A percentile compares a stretch with the other conserved stretches of the same genome.
phyloP scores from a whole-genome alignment of 139 green algal species.

The Tetratostichococcus sp. region DNA sequence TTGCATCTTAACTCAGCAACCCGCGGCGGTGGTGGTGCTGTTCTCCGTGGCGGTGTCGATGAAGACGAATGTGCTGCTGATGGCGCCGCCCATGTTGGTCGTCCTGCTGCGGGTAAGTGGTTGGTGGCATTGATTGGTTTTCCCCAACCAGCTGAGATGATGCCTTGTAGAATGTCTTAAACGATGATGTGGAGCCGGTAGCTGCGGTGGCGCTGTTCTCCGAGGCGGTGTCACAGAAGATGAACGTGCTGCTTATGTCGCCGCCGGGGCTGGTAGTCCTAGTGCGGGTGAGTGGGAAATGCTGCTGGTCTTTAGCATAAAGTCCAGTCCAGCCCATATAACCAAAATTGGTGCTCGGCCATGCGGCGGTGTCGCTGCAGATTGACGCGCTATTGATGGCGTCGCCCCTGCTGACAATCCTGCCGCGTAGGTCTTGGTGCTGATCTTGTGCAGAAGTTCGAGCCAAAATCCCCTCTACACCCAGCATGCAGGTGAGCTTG shows the following conservation, averaged over 20 bases:
- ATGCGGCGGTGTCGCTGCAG: constrained; percentile 74
- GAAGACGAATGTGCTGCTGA: constrained; percentile 88
- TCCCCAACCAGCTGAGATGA: too few species aligned
- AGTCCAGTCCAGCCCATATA: too few species aligned
- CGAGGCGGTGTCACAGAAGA: constrained; percentile 79
- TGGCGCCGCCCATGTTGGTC: constrained; percentile 64
- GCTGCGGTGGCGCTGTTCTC: constrained; percentile 41
- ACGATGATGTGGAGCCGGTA: too few species aligned
- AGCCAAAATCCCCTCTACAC: too few species aligned
- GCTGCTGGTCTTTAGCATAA: too few species aligned
- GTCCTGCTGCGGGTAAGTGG: constrained; percentile 60
- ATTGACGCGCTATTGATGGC: constrained; percentile 92
- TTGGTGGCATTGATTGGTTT: too few species aligned
- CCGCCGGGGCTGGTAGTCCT: constrained; percentile 61
- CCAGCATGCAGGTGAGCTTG: too few species aligned
- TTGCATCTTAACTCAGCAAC: too few species aligned
- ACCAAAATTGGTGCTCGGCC: constrained; percentile 51
- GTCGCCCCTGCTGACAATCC: too few species aligned
- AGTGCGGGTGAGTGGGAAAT: constrained; percentile 58
- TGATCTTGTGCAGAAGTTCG: too few species aligned
- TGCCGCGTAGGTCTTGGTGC: too few species aligned
- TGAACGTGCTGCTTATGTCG: constrained; percentile 81
- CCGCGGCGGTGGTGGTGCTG: constrained; percentile 21
- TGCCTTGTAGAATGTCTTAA: too few species aligned
- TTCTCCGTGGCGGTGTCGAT: constrained; percentile 70